Percentiles rank a stretch among this genome's conserved stretches.
phyloP scores from a whole-genome alignment of 768 basidiomycete species.

The Butyriboletus loyo region DNA sequence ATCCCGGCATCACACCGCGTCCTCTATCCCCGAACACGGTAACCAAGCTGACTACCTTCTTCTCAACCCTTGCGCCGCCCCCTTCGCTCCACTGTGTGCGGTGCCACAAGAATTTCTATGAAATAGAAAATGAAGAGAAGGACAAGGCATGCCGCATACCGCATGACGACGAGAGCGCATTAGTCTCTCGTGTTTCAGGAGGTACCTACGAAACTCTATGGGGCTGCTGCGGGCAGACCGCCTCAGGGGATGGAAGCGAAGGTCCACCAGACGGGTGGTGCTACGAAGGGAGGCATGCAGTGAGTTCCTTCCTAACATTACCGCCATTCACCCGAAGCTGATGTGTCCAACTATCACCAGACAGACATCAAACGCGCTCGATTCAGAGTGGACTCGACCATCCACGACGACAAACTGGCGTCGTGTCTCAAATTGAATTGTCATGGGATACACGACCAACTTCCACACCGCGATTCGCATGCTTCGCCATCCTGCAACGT shows the following conservation, averaged over 20 bases:
- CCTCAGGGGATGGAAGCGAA: slow-evolving; percentile 75
- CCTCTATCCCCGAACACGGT: slow-evolving; percentile 39
- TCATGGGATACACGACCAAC: slow-evolving; percentile 35
- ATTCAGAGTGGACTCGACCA: slow-evolving; percentile 73
- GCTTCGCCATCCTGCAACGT: slow-evolving; percentile 3
- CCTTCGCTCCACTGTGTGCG: slow-evolving; percentile 71
- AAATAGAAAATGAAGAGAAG: slow-evolving; percentile 60
- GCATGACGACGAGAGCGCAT: slow-evolving; percentile 79
- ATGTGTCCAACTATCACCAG: slow-evolving; percentile 32
- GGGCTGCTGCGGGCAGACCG: slow-evolving; percentile 70
- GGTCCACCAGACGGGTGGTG: slow-evolving; percentile 88
- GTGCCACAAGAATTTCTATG: slow-evolving; percentile 68
- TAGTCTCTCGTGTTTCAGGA: slow-evolving; percentile 58
- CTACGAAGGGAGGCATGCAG: slow-evolving; percentile 79
- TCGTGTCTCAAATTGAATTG: slow-evolving; percentile 60
- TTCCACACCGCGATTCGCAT: slow-evolving; percentile 6
- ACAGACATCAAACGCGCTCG: slow-evolving; percentile 72
- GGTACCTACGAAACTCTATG: slow-evolving; percentile 54
- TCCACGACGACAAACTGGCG: slow-evolving; percentile 60
- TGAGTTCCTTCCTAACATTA: slow-evolving; percentile 12
- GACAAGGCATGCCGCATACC: slow-evolving; percentile 66
- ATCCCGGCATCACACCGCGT: slow-evolving; percentile 5
- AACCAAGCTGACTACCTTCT: slow-evolving; percentile 53
- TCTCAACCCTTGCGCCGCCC: slow-evolving; percentile 59
- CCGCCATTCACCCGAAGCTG: background rate